Percentiles rank a stretch among this genome's conserved stretches.
Evolutionary conservation across 2,329 filamentous ascomycete genomes (phyloP).

Genomic region (Pseudogymnoascus sp.): DNA sequence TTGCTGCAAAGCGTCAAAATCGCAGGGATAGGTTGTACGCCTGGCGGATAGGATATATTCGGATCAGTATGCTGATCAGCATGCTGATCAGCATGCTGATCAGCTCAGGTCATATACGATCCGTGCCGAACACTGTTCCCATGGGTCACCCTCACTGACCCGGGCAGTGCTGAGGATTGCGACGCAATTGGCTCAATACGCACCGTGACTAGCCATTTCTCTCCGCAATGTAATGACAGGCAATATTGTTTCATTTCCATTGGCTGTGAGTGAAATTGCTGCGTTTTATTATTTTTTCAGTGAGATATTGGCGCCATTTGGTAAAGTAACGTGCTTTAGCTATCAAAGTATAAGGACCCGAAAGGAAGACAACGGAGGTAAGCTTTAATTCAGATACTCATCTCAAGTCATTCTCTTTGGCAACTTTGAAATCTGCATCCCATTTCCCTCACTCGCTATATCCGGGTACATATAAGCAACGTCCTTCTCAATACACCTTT

Average conservation of each 20-base stretch:
- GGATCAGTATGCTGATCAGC: no score
- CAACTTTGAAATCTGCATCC: neutral
- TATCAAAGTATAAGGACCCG: neutral
- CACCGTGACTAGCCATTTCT: neutral
- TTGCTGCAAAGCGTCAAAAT: no score
- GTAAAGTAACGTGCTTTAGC: neutral
- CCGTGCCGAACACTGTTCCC: no score
- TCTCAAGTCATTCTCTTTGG: neutral
- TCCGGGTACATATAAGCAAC: neutral
- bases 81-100: no score
- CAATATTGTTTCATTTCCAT: neutral
- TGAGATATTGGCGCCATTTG: neutral
- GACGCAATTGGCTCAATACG: neutral
- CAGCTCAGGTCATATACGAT: no score
- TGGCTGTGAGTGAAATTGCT: neutral
- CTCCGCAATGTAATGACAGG: neutral
- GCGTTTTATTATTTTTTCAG: neutral
- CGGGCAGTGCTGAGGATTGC: neutral
- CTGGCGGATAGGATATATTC: no score
- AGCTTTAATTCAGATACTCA: neutral
- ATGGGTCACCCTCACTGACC: neutral
- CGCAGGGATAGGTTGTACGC: no score
- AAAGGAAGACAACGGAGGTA: neutral
- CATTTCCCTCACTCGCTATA: neutral
- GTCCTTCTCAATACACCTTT: neutral